Base-by-base conservation (phyloP, 2,329 filamentous ascomycete species). In the Diaporthe ampelina region DNA sequence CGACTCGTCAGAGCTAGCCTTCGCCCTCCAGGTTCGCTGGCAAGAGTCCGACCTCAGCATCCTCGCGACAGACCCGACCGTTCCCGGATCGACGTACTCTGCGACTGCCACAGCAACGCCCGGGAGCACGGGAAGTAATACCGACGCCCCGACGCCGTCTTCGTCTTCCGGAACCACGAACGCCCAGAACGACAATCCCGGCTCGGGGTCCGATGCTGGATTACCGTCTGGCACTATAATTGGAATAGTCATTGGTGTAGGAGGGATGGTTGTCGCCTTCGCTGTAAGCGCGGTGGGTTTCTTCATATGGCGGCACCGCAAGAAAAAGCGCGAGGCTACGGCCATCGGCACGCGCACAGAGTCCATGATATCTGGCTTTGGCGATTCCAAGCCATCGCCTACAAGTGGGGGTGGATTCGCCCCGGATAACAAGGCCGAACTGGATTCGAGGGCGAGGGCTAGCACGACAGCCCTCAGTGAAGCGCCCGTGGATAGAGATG, bases 11-110 rank as follows among this genome's bases (percentile, higher is more conserved):
- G 21, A 77, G 21, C 58, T 75, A 45, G 76, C 77, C 10, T 78
- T 43, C 52, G 77, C 73, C 11, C 58, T 78, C 15, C 77, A 78
- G 56, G 77, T 78, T n/a, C 73, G 77, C 35, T 78, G 77, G 77
- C 74, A 73, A 61, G 67, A 70, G 7, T 76, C 74, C 21, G 77
- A 78, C 57, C 68, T 78, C 7, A 71, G 70, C 24, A 76, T 71
- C 21, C 43, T 78, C 29, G 72, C 77, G 45, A 78, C 77, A 40
- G 73, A 78, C 37, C 77, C 77, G 37, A 77, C 76, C 13, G 75
- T 74, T 11, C 70, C 77, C n/a, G 77, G 77, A 17, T 59, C 73
- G 29, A 77, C 58, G 11, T 77, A 75, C 11, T 69, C 76, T 2
- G 50, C 67, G 26, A 73, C 73, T 9, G 48, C 63, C 4, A 73